These are phyloP conservation scores for Suillus brevipes DNA, from an alignment of 768 basidiomycete species.

Conservation along the genomic window DNA sequence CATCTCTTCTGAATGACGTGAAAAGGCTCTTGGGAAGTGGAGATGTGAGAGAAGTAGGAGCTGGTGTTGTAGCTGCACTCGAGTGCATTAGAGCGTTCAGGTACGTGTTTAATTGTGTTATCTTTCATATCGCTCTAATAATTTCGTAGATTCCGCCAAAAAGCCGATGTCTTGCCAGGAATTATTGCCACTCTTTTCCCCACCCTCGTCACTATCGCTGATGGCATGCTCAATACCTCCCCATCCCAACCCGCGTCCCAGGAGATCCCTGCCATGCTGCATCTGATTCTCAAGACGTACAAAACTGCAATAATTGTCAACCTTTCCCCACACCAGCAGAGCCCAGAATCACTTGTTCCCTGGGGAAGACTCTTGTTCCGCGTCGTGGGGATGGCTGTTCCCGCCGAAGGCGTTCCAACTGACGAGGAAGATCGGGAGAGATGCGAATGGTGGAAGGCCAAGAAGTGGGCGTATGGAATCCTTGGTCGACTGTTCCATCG, in stretches of 20 bases:
- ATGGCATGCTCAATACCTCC: constrained; percentile 63
- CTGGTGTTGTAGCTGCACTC: constrained; percentile 75
- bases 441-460: constrained; percentile 87
- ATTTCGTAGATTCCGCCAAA: constrained; percentile 71
- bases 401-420: constrained; percentile 61
- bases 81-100: constrained; percentile 70
- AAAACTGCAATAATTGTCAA: constrained; percentile 77
- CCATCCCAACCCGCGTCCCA: constrained; percentile 52
- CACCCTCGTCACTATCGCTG: constrained; percentile 71
- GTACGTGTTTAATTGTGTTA: constrained; percentile 16
- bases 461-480: constrained; percentile 91
- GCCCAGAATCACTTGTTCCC: constrained; percentile 71
- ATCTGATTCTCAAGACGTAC: constrained; percentile 86
- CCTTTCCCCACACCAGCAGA: constrained; percentile 74
- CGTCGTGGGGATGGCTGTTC: constrained; percentile 72
- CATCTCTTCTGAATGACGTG: constrained; percentile 64
- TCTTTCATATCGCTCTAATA: neutral
- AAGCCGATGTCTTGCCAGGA: constrained; percentile 54
- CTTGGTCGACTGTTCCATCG: constrained; percentile 74
- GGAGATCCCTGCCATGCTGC: constrained; percentile 81
- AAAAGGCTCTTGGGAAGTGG: constrained; percentile 61
- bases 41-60: constrained; percentile 72
- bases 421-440: constrained; percentile 76
- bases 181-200: constrained; percentile 71
- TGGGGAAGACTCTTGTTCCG: constrained; percentile 86